Evolutionary conservation across 2,329 filamentous ascomycete species (phyloP).

Genomic region (Magnaporthales sp.): DNA sequence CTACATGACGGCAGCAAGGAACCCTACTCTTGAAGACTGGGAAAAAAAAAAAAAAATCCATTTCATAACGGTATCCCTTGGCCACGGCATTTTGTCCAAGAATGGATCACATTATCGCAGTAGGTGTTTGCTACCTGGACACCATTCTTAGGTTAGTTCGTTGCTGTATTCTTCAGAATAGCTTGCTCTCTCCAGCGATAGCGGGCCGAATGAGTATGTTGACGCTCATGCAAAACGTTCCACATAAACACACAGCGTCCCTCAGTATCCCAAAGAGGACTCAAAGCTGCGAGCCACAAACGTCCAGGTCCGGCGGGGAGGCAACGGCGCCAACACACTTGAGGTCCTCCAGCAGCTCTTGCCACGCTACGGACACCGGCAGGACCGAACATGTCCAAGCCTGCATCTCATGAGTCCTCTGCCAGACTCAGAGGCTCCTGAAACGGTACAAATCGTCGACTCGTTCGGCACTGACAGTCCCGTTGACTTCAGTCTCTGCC

Average conservation of each 20-base stretch:
- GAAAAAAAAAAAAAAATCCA: background rate
- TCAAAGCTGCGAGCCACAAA: slow-evolving; percentile 59
- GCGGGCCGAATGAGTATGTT: background rate
- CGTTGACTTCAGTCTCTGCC: slow-evolving; percentile 45
- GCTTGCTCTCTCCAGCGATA: background rate
- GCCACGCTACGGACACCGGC: background rate
- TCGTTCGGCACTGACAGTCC: slow-evolving; percentile 39
- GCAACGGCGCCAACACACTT: slow-evolving; percentile 64
- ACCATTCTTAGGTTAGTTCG: slow-evolving; percentile 51
- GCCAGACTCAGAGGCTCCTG: slow-evolving; percentile 41
- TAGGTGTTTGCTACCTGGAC: slow-evolving; percentile 63
- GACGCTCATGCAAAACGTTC: background rate
- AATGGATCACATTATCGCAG: slow-evolving; percentile 51
- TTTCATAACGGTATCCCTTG: background rate
- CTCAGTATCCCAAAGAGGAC: slow-evolving; percentile 61
- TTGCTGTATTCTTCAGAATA: background rate
- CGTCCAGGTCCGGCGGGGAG: slow-evolving; percentile 54
- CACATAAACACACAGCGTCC: slow-evolving; percentile 37
- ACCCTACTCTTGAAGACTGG: background rate
- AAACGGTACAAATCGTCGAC: slow-evolving; percentile 39
- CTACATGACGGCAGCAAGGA: background rate
- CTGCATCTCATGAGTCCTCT: slow-evolving; percentile 42
- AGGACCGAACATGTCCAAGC: slow-evolving; percentile 13
- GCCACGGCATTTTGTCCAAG: background rate
- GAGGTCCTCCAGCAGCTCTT: slow-evolving; percentile 61